A percentile compares a stretch with the other conserved stretches of the same genome.
Evolutionary conservation across 2,329 filamentous ascomycete genomes (phyloP).

Genomic region (Whalleya microplaca): DNA sequence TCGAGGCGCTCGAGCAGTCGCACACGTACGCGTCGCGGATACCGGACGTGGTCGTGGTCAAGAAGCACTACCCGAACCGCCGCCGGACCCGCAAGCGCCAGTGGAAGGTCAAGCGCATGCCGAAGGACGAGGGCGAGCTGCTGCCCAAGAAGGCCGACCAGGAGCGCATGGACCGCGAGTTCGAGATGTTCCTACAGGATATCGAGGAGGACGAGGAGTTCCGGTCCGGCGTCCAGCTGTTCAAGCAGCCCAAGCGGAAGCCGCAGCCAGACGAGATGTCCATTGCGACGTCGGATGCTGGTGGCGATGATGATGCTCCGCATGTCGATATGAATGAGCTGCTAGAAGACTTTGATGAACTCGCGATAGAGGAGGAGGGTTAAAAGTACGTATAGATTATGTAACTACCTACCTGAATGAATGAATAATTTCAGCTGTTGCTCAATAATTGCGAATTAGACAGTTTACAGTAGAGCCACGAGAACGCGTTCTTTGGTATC

Average conservation of each 20-base stretch:
- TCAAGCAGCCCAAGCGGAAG: conserved; percentile 67
- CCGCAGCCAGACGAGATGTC: conserved; percentile 67
- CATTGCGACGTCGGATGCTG: conserved; percentile 64
- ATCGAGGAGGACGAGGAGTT: conserved; percentile 95
- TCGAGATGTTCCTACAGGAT: conserved; percentile 95
- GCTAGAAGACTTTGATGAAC: conserved; percentile 90
- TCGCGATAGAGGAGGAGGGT: conserved; percentile 68
- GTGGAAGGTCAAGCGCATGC: conserved; percentile 96
- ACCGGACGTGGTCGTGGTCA: conserved; percentile 92
- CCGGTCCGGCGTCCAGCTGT: conserved; percentile 80
- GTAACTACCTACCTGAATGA: neutral
- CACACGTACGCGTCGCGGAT: conserved; percentile 77
- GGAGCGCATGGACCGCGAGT: conserved; percentile 87
- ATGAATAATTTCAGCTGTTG: too few species aligned
- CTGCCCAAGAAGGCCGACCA: conserved; percentile 86
- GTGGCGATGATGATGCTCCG: conserved; percentile 67
- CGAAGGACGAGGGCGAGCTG: conserved; percentile 84
- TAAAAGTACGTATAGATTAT: neutral
- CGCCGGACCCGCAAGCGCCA: conserved; percentile 83
- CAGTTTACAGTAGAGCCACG: too few species aligned
- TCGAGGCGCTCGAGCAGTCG: conserved; percentile 69
- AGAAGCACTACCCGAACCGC: conserved; percentile 87
- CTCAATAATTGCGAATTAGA: too few species aligned
- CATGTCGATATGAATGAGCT: conserved; percentile 79
- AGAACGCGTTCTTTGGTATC: too few species aligned